phyloP scores from a whole-genome alignment of 768 basidiomycete species.

The Botryobasidium botryosum region DNA sequence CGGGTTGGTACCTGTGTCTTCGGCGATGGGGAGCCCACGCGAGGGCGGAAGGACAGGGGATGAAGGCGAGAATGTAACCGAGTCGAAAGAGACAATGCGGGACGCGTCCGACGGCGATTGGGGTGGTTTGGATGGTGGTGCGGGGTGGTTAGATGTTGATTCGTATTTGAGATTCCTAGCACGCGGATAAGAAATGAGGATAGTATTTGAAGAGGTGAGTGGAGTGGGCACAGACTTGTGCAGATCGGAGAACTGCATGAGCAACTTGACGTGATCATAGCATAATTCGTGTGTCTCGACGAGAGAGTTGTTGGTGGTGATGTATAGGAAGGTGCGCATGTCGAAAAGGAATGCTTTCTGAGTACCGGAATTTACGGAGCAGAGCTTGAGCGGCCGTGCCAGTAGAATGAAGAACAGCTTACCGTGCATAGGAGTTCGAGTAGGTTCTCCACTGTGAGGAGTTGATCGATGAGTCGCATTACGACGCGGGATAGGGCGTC shows the following conservation, averaged over 20 bases:
- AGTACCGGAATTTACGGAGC: conserved; percentile 44
- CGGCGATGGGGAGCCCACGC: conserved; percentile 11
- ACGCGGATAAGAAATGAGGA: not conserved
- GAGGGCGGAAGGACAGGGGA: conserved; percentile 15
- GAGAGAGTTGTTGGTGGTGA: conserved; percentile 89
- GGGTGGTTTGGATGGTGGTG: not conserved
- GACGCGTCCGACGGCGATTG: not conserved
- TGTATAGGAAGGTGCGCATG: conserved; percentile 61
- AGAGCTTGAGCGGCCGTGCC: not conserved
- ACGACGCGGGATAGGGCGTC: conserved; percentile 85
- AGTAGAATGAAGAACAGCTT: conserved; percentile 14
- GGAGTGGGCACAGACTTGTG: conserved; percentile 42
- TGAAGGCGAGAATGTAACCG: conserved; percentile 1
- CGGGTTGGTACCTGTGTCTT: conserved; percentile 11
- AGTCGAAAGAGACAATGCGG: not conserved
- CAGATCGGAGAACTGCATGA: conserved; percentile 69
- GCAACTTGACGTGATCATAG: conserved; percentile 77
- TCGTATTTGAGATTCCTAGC: not conserved
- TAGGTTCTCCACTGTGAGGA: conserved; percentile 74
- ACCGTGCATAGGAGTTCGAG: conserved; percentile 75
- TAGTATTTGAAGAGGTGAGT: not conserved
- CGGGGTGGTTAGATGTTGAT: not conserved
- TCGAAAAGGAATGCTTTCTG: conserved; percentile 93
- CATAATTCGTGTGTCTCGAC: conserved; percentile 75
- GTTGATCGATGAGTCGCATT: conserved; percentile 69